Percentiles rank a stretch among this genome's conserved stretches.
Evolutionary conservation across 768 basidiomycete species (phyloP).

Genomic region (Candolleomyces eurysporus): DNA sequence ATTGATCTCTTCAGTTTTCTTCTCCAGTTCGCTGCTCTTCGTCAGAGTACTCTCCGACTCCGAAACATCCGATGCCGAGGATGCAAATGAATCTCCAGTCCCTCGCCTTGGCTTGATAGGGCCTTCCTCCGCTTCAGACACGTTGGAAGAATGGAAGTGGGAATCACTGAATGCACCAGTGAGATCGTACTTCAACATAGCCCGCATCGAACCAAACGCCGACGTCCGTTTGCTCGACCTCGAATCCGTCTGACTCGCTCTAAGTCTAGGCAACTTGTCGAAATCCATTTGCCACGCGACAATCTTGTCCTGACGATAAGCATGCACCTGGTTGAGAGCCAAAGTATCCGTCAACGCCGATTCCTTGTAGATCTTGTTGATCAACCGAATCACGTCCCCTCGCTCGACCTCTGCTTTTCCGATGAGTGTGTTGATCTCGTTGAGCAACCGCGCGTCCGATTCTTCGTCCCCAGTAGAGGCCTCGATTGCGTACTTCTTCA

Average conservation of each 20-base stretch:
- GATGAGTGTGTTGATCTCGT: conserved; percentile 67
- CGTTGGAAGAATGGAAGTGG: conserved; percentile 58
- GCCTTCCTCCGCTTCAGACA: conserved; percentile 75
- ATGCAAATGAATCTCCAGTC: conserved; percentile 56
- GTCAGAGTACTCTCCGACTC: conserved; percentile 49
- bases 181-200: conserved; percentile 68
- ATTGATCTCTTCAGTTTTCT: background rate
- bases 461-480: conserved; percentile 76
- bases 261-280: conserved; percentile 76
- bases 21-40: background rate
- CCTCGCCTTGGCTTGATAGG: conserved; percentile 42
- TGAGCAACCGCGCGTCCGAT: conserved; percentile 57
- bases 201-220: conserved; percentile 66
- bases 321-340: conserved; percentile 81
- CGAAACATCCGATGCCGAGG: conserved; percentile 69
- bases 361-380: conserved; percentile 79
- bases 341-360: conserved; percentile 82
- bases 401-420: conserved; percentile 71
- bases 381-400: conserved; percentile 66
- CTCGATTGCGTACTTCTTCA: conserved; percentile 74
- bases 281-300: conserved; percentile 98
- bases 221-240: conserved; percentile 54
- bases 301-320: conserved; percentile 87
- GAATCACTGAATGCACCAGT: conserved; percentile 50
- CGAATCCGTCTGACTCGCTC: conserved; percentile 47